These are phyloP conservation scores for Eutrema yunnanense DNA, from an alignment of 345 rosid species.

Conservation along the genomic window DNA sequence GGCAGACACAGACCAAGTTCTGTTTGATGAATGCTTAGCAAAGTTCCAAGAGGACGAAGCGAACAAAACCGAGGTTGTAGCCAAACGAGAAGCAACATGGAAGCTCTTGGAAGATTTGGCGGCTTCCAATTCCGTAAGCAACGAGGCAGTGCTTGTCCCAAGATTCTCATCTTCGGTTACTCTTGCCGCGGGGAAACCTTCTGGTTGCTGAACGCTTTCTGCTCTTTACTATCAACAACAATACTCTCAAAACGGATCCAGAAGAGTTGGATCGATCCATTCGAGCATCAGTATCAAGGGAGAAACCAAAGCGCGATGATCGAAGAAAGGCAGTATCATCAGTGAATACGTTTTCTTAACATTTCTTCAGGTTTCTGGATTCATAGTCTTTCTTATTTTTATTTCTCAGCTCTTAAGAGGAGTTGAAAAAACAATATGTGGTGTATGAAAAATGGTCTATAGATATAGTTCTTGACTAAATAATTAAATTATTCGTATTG, in stretches of 20 bases:
- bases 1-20: slow-evolving; percentile 47
- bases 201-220: slow-evolving; percentile 34
- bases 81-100: slow-evolving; percentile 56
- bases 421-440: not conserved
- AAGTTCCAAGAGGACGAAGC: slow-evolving; percentile 52
- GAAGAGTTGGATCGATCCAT: not conserved
- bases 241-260: not conserved
- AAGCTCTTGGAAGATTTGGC: slow-evolving; percentile 64
- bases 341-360: not conserved
- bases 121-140: slow-evolving; percentile 45
- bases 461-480: slow-evolving; percentile 20
- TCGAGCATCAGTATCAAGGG: not conserved
- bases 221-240: not conserved
- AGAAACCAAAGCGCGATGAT: not conserved
- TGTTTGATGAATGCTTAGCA: slow-evolving; percentile 62
- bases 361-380: not conserved
- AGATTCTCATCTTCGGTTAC: slow-evolving; percentile 46
- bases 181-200: slow-evolving; percentile 23
- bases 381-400: not conserved
- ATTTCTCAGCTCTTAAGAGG: not conserved
- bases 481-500: not conserved
- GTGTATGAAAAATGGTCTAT: slow-evolving; percentile 23
- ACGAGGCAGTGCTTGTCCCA: slow-evolving; percentile 51
- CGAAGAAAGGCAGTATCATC: not conserved
- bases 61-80: slow-evolving; percentile 36